A percentile compares a stretch with the other conserved stretches of the same genome.
Evolutionary conservation across 2,329 filamentous ascomycete genomes (phyloP).

Genomic region (Amauroascus verrucosus): DNA sequence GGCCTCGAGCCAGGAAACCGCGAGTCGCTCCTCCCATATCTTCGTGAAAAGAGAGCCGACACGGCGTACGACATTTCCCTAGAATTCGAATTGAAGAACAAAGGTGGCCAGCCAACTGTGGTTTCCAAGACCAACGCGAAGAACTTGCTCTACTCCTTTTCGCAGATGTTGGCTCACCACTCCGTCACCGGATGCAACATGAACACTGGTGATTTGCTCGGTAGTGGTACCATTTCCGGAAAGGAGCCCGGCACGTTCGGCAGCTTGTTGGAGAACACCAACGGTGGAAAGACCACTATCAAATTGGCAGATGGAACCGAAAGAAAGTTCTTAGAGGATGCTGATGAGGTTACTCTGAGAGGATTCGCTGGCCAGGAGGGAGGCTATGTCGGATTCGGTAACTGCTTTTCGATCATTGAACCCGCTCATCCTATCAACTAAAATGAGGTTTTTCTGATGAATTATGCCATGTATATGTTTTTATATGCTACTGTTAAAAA

Average conservation of each 20-base stretch:
- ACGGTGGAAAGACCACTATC: constrained; percentile 56
- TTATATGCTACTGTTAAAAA: background rate
- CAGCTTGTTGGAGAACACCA: constrained; percentile 61
- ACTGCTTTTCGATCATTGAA: constrained; percentile 26
- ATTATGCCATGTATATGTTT: background rate
- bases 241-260: constrained; percentile 49
- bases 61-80: constrained; percentile 60
- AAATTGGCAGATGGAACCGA: constrained; percentile 54
- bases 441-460: background rate
- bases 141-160: constrained; percentile 70
- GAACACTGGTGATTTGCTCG: constrained; percentile 62
- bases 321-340: constrained; percentile 62
- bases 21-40: constrained; percentile 48
- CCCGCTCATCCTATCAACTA: constrained; percentile 13
- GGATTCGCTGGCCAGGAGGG: constrained; percentile 58
- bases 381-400: constrained; percentile 64
- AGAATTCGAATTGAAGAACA: constrained; percentile 47
- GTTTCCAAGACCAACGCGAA: constrained; percentile 52
- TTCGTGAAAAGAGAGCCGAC: constrained; percentile 51
- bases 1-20: constrained; percentile 46
- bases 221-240: constrained; percentile 70
- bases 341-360: constrained; percentile 57
- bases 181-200: constrained; percentile 65
- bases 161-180: constrained; percentile 74
- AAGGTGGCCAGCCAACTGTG: constrained; percentile 43